Percentiles rank a stretch among this genome's conserved stretches.
phyloP scores from a whole-genome alignment of 345 rosid species.

The Ricinus communis region DNA sequence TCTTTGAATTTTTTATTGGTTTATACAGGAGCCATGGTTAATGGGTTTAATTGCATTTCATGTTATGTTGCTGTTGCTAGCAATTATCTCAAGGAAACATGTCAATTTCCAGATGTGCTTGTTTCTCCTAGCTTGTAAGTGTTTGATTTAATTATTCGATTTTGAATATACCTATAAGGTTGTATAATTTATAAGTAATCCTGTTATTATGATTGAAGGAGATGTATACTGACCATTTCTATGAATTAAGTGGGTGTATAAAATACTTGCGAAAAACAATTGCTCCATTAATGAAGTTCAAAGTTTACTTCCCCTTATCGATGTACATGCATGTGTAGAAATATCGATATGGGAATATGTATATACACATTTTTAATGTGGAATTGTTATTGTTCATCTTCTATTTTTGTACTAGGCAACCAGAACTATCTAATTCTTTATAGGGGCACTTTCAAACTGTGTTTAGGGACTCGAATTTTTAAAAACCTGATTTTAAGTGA shows the following conservation, averaged over 20 bases:
- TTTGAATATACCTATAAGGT: no score
- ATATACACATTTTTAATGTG: not conserved
- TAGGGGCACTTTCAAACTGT: no score
- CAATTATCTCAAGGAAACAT: conserved; percentile 57
- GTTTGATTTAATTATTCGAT: not conserved
- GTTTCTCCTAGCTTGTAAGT: conserved; percentile 79
- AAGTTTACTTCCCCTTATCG: not conserved
- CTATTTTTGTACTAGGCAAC: no score
- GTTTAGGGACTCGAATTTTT: no score
- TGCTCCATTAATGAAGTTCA: not conserved
- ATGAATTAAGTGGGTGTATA: no score
- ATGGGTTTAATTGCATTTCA: conserved; percentile 66
- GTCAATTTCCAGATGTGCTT: conserved; percentile 81
- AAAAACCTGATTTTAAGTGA: no score
- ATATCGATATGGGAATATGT: no score
- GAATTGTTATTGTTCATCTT: no score
- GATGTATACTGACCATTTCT: not conserved
- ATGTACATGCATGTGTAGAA: no score
- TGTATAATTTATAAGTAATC: not conserved
- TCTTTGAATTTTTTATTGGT: not conserved
- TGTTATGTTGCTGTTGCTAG: conserved; percentile 48
- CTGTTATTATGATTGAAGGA: not conserved
- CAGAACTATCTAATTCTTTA: no score
- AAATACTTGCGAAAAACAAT: not conserved
- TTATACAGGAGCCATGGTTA: conserved; percentile 78